Conservation (phyloP, 345 rosid genomes). For the Eucalyptus caleyi region DNA sequence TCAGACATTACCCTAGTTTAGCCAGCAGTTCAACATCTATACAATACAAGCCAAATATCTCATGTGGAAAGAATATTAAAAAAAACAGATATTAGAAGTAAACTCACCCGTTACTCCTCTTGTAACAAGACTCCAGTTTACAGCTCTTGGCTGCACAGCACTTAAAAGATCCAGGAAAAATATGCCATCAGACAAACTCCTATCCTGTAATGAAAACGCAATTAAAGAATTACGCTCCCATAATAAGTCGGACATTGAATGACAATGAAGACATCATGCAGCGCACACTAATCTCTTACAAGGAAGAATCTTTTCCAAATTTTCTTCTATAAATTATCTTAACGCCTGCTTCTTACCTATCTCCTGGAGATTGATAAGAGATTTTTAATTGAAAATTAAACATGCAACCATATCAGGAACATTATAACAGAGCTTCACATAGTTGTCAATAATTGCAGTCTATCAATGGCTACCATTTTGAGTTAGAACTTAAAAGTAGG, state of each 20-base stretch:
- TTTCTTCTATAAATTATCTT: neutral
- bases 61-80: neutral
- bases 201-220: constrained; percentile 43
- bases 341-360: neutral
- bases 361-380: neutral
- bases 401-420: neutral
- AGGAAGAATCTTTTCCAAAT: neutral
- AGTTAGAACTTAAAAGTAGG: neutral
- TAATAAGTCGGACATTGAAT: neutral
- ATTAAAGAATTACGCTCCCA: neutral
- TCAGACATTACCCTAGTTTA: neutral
- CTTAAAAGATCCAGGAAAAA: constrained; percentile 89
- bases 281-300: neutral
- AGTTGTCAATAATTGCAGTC: neutral
- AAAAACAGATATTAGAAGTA: neutral
- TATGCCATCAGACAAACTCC: constrained; percentile 73
- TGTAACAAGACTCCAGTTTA: constrained; percentile 93
- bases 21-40: neutral
- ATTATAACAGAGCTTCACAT: neutral
- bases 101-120: constrained; percentile 66
- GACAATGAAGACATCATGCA: neutral
- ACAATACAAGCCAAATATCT: neutral
- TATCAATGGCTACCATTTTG: neutral
- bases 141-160: constrained; percentile 82
- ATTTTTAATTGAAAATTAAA: neutral